Conservation (phyloP, 2,329 filamentous ascomycete species). For the Aspergillus novofumigatus region DNA sequence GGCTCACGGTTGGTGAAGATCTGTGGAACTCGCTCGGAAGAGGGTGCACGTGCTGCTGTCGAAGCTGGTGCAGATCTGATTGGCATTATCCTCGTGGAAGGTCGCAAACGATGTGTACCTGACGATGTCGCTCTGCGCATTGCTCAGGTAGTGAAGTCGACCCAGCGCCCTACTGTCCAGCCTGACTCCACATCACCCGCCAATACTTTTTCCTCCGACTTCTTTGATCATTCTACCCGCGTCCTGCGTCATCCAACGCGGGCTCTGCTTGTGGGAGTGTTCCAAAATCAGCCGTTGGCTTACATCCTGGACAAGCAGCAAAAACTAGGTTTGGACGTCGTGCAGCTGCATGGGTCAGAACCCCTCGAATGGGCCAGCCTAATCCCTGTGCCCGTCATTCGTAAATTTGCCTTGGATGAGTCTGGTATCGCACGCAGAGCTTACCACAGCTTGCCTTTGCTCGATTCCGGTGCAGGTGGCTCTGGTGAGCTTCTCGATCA, state of each 20-base stretch:
- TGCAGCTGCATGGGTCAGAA: conserved; percentile 90
- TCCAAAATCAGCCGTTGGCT: conserved; percentile 81
- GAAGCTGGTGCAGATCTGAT: conserved; percentile 86
- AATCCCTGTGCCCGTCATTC: conserved; percentile 91
- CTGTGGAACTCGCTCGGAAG: conserved; percentile 80
- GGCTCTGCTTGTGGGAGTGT: conserved; percentile 85
- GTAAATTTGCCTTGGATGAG: conserved; percentile 74
- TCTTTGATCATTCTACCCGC: conserved; percentile 59
- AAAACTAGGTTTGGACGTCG: conserved; percentile 73
- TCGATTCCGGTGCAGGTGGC: conserved; percentile 81
- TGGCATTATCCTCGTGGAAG: conserved; percentile 85
- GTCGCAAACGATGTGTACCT: conserved; percentile 73
- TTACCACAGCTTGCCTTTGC: conserved; percentile 75
- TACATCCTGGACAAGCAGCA: conserved; percentile 77
- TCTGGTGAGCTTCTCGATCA: conserved; percentile 76
- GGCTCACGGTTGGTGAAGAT: conserved; percentile 75
- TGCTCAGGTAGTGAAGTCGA: conserved; percentile 66
- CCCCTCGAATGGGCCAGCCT: conserved; percentile 83
- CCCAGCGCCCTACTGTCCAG: conserved; percentile 25
- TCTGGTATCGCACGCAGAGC: conserved; percentile 68
- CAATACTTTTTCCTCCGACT: conserved; percentile 51
- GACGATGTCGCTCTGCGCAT: conserved; percentile 77
- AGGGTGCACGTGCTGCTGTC: conserved; percentile 75
- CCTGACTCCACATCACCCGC: conserved; percentile 13
- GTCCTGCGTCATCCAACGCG: conserved; percentile 52